Base-by-base conservation (phyloP, 805 yeast genomes). In the Schwanniomyces sp. region DNA sequence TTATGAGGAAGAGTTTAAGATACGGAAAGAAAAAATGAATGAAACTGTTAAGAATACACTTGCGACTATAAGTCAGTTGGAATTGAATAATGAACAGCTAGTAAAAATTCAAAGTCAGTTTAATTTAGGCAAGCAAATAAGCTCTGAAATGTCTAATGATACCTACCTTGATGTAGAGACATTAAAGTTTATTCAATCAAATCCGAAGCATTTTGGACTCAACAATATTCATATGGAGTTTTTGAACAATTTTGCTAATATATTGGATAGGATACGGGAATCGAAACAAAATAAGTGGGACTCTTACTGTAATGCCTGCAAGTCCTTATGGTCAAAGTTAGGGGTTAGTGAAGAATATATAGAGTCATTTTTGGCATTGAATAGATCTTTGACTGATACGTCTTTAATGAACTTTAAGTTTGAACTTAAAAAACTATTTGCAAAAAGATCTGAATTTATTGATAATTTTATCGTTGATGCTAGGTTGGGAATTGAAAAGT, bases 391-490 rank as follows among this genome's bases (percentile, higher is more conserved):
- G 18, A 78, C 82, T 2, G 67, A 69, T 24, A 43, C 56, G 1
- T 74, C 81, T 1, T 52, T 88, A n/a, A 55, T 64, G 14, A 79
- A 78, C 21, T 80, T 84, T 50, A 75, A 79, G 44, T 52, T 54
- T 25, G 91, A 90, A 54, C 61, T 85, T 44, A 72, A 72, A 14
- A 74, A 87, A 46, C 71, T 91, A 25, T 75, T 78, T 41, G 66
- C 71, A 25, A 80, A 82, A 63, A 82, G 92, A 54, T 77, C 82
- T 26, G 76, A 80, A 47, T 79, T 79, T 53, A 80, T 91, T 17
- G 84, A 86, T 44, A 80, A 80, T 17, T 84, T 91, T 50, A 86
- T 91, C 10, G 58, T 69, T 5, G 86, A 82, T 40, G 73, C 86
- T 2, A 75, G 92, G 62, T 56, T 59, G 2, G 80, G 80, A 47